Evolutionary conservation across 2,329 filamentous ascomycete genomes (phyloP).

Genomic region (Pseudogymnoascus verrucosus): DNA sequence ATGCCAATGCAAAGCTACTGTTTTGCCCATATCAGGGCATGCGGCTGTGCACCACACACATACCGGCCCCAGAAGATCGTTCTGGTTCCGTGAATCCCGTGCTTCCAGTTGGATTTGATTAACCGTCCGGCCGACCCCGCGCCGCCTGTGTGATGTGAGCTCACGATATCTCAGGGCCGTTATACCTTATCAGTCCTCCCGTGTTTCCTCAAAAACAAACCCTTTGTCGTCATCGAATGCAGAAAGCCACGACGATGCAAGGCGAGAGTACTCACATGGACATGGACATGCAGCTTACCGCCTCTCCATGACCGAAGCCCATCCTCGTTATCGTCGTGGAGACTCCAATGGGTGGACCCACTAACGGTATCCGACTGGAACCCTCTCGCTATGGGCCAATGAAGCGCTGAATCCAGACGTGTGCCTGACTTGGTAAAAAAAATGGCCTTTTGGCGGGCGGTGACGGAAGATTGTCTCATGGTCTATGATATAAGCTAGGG

Average conservation of each 20-base stretch:
- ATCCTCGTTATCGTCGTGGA: not conserved
- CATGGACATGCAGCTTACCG: not conserved
- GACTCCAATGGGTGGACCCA: not conserved
- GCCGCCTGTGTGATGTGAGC: not conserved
- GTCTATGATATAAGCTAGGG: not conserved
- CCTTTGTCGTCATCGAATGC: not conserved
- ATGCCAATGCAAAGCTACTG: not conserved
- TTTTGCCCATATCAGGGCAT: not conserved
- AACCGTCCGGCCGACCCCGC: not conserved
- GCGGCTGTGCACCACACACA: not conserved
- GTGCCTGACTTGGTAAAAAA: conserved; percentile 5
- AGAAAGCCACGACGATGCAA: not conserved
- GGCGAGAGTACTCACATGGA: not conserved
- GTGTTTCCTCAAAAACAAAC: not conserved
- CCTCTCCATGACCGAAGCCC: not conserved
- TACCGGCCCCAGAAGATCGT: not conserved
- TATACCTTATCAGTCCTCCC: not conserved
- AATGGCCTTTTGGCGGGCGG: not conserved
- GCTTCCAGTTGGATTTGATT: not conserved
- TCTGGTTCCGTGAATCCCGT: not conserved
- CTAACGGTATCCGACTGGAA: conserved; percentile 4
- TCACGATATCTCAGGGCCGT: not conserved
- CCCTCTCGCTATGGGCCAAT: not conserved
- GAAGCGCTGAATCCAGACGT: not conserved
- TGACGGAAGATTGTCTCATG: not conserved